These are phyloP conservation scores for Monilinia fructigena DNA, from an alignment of 2,329 filamentous ascomycete genomes.

Conservation along the genomic window DNA sequence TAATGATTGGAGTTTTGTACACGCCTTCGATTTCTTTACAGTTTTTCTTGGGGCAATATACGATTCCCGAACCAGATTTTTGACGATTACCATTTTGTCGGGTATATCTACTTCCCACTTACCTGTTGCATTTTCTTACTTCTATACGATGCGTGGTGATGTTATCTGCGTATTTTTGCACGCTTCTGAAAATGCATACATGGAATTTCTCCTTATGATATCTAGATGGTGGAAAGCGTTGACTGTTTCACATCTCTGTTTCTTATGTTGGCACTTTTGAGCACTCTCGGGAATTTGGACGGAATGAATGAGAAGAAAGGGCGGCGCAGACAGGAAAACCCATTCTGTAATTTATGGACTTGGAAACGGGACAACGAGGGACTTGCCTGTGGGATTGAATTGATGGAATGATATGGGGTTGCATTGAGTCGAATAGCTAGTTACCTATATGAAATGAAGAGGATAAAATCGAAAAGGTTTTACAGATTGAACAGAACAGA, in stretches of 20 bases:
- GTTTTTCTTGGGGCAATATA: background rate
- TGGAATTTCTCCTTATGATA: conserved; percentile 24
- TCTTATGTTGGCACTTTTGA: conserved; percentile 12
- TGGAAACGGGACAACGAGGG: background rate
- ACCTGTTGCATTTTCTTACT: conserved; percentile 4
- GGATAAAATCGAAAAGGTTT: background rate
- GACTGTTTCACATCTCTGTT: background rate
- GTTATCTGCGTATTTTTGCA: background rate
- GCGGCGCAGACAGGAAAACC: background rate
- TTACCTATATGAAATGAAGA: background rate
- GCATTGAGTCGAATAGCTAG: background rate
- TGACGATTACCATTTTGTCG: conserved; percentile 21
- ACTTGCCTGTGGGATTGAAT: background rate
- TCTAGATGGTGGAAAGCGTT: conserved; percentile 13
- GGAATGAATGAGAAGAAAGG: background rate
- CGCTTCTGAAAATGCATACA: conserved; percentile 20
- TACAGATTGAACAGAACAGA: background rate
- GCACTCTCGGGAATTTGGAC: background rate
- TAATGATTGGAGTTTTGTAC: background rate
- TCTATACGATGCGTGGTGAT: conserved; percentile 4
- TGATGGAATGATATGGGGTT: background rate
- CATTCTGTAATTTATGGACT: conserved; percentile 23
- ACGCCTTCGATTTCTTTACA: conserved; percentile 9
- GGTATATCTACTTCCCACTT: background rate
- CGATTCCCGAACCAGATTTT: conserved; percentile 12